phyloP scores from a whole-genome alignment of 805 yeast species.

The Candida jianshihensis region DNA sequence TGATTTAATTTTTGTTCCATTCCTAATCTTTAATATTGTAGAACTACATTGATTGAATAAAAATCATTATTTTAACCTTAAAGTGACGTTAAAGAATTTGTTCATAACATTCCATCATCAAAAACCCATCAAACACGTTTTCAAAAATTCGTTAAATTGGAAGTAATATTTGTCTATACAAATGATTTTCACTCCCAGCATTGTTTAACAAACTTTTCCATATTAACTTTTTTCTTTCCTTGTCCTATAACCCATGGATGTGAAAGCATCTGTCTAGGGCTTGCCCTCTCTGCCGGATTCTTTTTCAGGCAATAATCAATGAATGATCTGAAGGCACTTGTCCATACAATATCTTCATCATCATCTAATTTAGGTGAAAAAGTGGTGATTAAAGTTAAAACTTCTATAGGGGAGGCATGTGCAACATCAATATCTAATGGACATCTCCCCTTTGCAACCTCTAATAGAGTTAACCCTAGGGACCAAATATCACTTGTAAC shows the following conservation, averaged over 20 bases:
- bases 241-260: slow-evolving; percentile 94
- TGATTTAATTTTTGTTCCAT: too few relatives aligned
- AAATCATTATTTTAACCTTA: too few relatives aligned
- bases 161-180: slow-evolving; percentile 3
- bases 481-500: slow-evolving; percentile 98
- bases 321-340: slow-evolving; percentile 75
- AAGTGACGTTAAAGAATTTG: neutral
- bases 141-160: neutral
- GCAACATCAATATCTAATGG: slow-evolving; percentile 46
- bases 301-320: slow-evolving; percentile 75
- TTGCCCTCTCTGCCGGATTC: slow-evolving; percentile 73
- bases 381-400: slow-evolving; percentile 72
- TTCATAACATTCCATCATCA: neutral
- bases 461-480: slow-evolving; percentile 82
- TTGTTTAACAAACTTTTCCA: slow-evolving; percentile 77
- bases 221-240: slow-evolving; percentile 61
- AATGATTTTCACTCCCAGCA: slow-evolving; percentile 22
- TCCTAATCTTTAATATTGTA: too few relatives aligned
- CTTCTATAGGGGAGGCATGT: slow-evolving; percentile 78
- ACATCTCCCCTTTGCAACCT: slow-evolving; percentile 87
- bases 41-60: too few relatives aligned
- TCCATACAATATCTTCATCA: slow-evolving; percentile 75
- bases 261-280: slow-evolving; percentile 85
- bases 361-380: slow-evolving; percentile 77
- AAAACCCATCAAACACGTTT: neutral